Base-by-base conservation (phyloP, 192 early-diverging fungal genomes). In the Rhizophagus prolifer region DNA sequence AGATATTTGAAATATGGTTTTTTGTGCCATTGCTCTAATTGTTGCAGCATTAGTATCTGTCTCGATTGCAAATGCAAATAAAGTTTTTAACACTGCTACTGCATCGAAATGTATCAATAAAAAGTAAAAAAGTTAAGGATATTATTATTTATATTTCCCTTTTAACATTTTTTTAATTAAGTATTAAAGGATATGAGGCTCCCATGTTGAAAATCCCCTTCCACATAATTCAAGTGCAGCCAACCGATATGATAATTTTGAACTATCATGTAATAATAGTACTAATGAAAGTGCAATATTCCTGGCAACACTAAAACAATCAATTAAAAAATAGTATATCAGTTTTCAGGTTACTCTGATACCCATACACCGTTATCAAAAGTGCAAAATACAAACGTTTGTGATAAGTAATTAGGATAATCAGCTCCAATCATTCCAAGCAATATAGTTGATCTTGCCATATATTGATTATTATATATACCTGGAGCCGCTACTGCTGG, bases 381-480 rank as follows among this genome's bases (percentile, higher is more conserved):
- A 31, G 31, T 65, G 3, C 26, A 54, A 65, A 12, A 54, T 36
- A 59, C 47, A 54, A 82, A 86, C 87, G 68, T 83, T 50, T 81
- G 73, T 9, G 81, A 71, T 1, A 93, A 64, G 1, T 82, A 73
- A 8, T 84, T 78, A 4, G 91, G 82, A 61, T 90, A 82, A 58
- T 89, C 86, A 4, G 86, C 88, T 3, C 91, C 93, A 64, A 96
- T 86, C 23, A 95, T 90, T 13, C 88, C 94, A 36, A 96, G 82
- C 21, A 96, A 88, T 31, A 96, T 85, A 1, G 90, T 83, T 2
- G 93, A 91, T 2, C 93, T 80, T 16, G 86, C 82, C 83, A 88
- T 89, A 72, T 80, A 81, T 47, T 88, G 82, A 70, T 78, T 78
- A 3, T 74, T 79, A 58, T 77, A 81, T 9, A 83, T 74, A 61